A percentile compares a stretch with the other conserved stretches of the same genome.
Evolutionary conservation across 495 filamentous ascomycete species (phyloP).

Genomic region (Penicillium ochrochloron): DNA sequence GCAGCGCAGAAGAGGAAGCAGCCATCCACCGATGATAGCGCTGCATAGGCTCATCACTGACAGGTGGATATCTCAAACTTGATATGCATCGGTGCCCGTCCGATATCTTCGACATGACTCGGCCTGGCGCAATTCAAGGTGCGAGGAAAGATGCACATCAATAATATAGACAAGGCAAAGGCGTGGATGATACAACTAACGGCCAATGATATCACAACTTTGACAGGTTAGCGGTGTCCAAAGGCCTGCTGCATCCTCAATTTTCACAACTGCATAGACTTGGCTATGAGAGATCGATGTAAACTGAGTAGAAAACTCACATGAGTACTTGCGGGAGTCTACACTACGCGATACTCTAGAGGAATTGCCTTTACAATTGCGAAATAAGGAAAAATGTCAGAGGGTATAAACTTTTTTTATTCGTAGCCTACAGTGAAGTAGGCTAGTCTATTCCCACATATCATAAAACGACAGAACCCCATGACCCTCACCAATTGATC

Average conservation of each 20-base stretch:
- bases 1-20: conserved; percentile 34
- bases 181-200: not conserved
- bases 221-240: not conserved
- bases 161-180: not conserved
- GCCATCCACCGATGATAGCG: not conserved
- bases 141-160: not conserved
- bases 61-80: not conserved
- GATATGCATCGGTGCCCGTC: not conserved
- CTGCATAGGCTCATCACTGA: not conserved
- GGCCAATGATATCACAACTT: not conserved
- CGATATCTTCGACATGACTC: not conserved
- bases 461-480: conserved; percentile 24
- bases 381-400: not conserved
- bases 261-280: not conserved
- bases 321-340: not conserved
- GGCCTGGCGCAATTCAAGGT: not conserved
- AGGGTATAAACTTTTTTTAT: conserved; percentile 43
- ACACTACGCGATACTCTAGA: not conserved
- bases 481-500: conserved; percentile 21
- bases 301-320: not conserved
- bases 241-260: not conserved
- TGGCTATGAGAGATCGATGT: not conserved
- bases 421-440: conserved; percentile 27
- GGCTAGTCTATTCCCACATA: conserved; percentile 32
- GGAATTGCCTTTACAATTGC: not conserved